A percentile compares a stretch with the other conserved stretches of the same genome.
Conservation (phyloP, 2,329 filamentous ascomycete species). For the Thermomyces lanuginosus region DNA sequence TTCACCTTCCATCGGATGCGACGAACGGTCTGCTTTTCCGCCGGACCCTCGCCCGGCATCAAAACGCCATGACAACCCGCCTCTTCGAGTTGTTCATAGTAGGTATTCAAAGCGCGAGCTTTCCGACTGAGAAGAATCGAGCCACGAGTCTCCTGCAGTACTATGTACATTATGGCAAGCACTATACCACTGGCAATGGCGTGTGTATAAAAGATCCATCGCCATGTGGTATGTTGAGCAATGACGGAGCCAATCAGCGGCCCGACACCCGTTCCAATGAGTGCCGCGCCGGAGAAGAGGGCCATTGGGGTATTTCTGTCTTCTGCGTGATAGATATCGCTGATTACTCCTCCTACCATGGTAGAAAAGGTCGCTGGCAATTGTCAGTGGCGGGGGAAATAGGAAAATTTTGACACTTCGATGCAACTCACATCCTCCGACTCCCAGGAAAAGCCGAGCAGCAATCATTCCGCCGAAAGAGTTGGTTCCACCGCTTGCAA, state of each 20-base stretch:
- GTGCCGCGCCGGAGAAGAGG: constrained; percentile 61
- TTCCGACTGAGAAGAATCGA: constrained; percentile 64
- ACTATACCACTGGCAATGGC: constrained; percentile 51
- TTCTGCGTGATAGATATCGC: constrained; percentile 64
- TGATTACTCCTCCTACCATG: constrained; percentile 82
- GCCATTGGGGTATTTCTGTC: constrained; percentile 82
- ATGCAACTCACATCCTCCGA: constrained; percentile 51
- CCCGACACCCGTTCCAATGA: constrained; percentile 40
- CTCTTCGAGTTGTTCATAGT: constrained; percentile 58
- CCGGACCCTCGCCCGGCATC: constrained; percentile 19
- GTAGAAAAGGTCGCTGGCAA: constrained; percentile 52
- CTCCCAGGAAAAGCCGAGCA: constrained; percentile 58
- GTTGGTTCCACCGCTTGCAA: constrained; percentile 55
- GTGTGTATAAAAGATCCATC: constrained; percentile 38
- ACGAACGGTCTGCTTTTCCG: constrained; percentile 18
- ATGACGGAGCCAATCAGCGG: constrained; percentile 14
- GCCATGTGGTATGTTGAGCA: constrained; percentile 11
- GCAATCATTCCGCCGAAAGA: constrained; percentile 58
- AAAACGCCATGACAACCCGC: constrained; percentile 44
- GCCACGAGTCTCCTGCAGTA: constrained; percentile 70
- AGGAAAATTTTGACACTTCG: constrained; percentile 1
- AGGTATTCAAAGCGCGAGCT: constrained; percentile 55
- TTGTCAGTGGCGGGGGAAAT: background rate
- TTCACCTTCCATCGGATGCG: constrained; percentile 67
- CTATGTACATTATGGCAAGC: constrained; percentile 46